A percentile compares a stretch with the other conserved stretches of the same genome.
Evolutionary conservation across 2,329 filamentous ascomycete species (phyloP).

Genomic region (Talaromyces verruculosus): DNA sequence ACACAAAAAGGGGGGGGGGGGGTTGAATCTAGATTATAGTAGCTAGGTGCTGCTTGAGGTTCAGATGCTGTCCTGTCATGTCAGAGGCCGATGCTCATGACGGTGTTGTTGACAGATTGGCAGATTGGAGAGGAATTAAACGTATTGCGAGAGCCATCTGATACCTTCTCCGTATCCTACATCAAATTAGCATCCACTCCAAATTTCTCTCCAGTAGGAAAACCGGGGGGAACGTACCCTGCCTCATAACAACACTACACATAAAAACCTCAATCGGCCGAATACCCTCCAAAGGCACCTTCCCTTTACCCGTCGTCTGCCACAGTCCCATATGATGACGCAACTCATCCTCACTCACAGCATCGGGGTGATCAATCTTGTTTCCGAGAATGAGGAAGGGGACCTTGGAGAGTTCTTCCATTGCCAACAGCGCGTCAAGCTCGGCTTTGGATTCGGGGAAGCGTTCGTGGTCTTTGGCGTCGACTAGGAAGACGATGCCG

Average conservation of each 20-base stretch:
- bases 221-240: conserved; percentile 58
- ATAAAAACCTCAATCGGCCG: conserved; percentile 96
- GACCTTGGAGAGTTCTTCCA: conserved; percentile 95
- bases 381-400: conserved; percentile 96
- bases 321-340: conserved; percentile 89
- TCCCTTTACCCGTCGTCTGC: conserved; percentile 95
- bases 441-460: conserved; percentile 94
- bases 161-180: conserved; percentile 83
- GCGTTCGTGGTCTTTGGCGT: conserved; percentile 95
- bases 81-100: neutral
- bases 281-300: conserved; percentile 87
- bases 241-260: conserved; percentile 98
- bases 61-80: neutral
- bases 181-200: neutral
- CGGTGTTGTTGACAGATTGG: neutral
- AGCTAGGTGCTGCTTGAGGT: neutral
- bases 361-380: conserved; percentile 98
- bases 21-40: conserved; percentile 1
- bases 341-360: conserved; percentile 92
- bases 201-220: neutral
- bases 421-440: conserved; percentile 88
- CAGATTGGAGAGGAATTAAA: conserved; percentile 53
- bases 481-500: conserved; percentile 96
- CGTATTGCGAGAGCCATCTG: conserved; percentile 89
- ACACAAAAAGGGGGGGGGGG: too few relatives aligned